Conservation (phyloP, 164 flowering plant species). For the Tetrastigma voinierianum region DNA sequence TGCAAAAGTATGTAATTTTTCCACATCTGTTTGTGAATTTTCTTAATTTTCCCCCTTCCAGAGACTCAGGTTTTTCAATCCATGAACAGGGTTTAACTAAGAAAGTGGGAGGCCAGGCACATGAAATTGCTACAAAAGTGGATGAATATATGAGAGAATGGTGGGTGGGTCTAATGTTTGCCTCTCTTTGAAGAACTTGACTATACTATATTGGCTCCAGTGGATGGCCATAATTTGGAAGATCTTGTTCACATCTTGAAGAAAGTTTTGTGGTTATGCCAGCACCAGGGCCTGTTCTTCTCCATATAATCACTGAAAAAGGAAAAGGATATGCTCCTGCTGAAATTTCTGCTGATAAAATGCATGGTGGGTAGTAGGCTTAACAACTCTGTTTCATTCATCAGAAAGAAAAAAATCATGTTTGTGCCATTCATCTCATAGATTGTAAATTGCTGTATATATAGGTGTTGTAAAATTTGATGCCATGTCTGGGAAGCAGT, state of each 20-base stretch:
- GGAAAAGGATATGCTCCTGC: conserved; percentile 59
- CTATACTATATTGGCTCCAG: conserved; percentile 40
- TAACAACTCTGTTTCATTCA: not conserved
- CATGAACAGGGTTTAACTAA: conserved; percentile 30
- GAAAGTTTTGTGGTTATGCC: conserved; percentile 36
- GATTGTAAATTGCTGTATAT: not conserved
- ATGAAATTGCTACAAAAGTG: conserved; percentile 30
- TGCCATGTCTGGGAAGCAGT: conserved; percentile 44
- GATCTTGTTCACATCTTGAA: conserved; percentile 40
- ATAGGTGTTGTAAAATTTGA: conserved; percentile 56
- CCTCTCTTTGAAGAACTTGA: conserved; percentile 38
- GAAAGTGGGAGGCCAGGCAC: conserved; percentile 33
- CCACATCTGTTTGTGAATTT: not conserved
- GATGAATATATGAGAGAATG: conserved; percentile 18
- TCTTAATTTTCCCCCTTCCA: not conserved
- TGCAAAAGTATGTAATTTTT: conserved; percentile 31
- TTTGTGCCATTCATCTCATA: no score
- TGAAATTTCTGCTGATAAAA: conserved; percentile 39
- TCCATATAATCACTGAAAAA: conserved; percentile 51
- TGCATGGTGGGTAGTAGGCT: conserved; percentile 33
- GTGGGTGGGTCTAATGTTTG: conserved; percentile 14
- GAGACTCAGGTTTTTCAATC: not conserved
- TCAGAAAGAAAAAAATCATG: no score
- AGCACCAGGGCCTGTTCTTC: conserved; percentile 45
- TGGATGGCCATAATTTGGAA: conserved; percentile 37